Percentiles rank a stretch among this genome's conserved stretches.
phyloP scores from a whole-genome alignment of 257 asterid species.

The Ilex aquifolium region DNA sequence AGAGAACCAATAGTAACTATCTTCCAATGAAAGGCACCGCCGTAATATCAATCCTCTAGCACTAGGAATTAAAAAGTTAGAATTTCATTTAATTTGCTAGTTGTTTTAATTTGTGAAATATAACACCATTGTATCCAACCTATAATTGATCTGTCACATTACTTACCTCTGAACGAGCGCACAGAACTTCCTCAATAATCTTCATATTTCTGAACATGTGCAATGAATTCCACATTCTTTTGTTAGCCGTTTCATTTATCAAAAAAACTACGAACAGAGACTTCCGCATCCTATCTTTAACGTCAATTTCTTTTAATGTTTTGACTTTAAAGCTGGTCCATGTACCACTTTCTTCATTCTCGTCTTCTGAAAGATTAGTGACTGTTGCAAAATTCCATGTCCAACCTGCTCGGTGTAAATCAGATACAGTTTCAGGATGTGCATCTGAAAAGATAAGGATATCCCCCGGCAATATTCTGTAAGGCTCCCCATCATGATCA shows the following conservation, averaged over 20 bases:
- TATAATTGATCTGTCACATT: background rate
- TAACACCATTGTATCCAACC: background rate
- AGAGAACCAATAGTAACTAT: too few relatives aligned
- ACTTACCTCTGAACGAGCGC: constrained; percentile 29
- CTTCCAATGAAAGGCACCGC: too few relatives aligned
- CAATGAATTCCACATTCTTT: constrained; percentile 46
- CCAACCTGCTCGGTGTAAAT: constrained; percentile 23
- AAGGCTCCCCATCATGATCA: constrained; percentile 30
- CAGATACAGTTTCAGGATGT: constrained; percentile 33
- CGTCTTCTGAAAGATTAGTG: constrained; percentile 14
- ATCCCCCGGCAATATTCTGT: constrained; percentile 51
- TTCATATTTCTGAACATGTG: constrained; percentile 26
- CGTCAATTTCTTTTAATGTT: constrained; percentile 10
- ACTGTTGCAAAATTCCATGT: constrained; percentile 40
- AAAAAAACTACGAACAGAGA: constrained; percentile 34
- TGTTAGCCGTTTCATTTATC: constrained; percentile 26
- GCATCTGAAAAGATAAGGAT: constrained; percentile 28
- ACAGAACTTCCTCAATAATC: constrained; percentile 28
- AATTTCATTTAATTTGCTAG: background rate
- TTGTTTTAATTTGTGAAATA: too few relatives aligned
- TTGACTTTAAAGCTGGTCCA: constrained; percentile 21
- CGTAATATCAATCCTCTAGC: too few relatives aligned
- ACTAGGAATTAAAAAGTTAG: too few relatives aligned
- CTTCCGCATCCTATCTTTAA: background rate
- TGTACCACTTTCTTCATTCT: constrained; percentile 8